Evolutionary conservation across 2,329 filamentous ascomycete species (phyloP).

Genomic region (Macrophomina pseudophaseolina): DNA sequence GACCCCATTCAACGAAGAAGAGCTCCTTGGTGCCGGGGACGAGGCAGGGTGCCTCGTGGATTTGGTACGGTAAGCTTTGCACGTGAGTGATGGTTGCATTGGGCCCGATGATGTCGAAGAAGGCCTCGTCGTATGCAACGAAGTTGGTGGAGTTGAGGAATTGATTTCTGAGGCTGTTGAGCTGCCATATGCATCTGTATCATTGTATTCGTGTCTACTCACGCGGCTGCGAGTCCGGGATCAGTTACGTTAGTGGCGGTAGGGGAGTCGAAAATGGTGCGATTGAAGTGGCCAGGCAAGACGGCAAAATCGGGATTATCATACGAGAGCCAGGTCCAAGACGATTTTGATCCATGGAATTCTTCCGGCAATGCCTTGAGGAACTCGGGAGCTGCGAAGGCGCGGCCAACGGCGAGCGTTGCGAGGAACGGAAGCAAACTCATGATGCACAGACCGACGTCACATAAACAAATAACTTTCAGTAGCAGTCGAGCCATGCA

Average conservation of each 20-base stretch:
- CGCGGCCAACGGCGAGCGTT: neutral
- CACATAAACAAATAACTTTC: neutral
- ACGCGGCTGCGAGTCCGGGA: neutral
- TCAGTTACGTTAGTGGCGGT: conserved; percentile 23
- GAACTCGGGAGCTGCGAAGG: neutral
- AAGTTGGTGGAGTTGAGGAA: conserved; percentile 30
- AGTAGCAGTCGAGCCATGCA: neutral
- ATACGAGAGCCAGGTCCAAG: conserved; percentile 29
- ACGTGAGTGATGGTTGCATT: conserved; percentile 28
- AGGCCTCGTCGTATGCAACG: conserved; percentile 30
- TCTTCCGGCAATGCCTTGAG: neutral
- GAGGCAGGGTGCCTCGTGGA: conserved; percentile 30
- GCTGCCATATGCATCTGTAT: neutral
- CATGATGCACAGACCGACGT: neutral
- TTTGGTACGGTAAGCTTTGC: conserved; percentile 27
- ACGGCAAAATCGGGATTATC: conserved; percentile 25
- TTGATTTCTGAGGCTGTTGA: conserved; percentile 15
- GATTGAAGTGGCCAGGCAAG: conserved; percentile 27
- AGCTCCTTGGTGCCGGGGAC: conserved; percentile 27
- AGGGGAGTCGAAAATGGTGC: conserved; percentile 26
- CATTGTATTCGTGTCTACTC: neutral
- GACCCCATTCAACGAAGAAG: conserved; percentile 31
- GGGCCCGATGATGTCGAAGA: conserved; percentile 31
- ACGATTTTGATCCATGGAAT: neutral
- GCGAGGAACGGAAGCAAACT: neutral